Base-by-base conservation (phyloP, 2,329 filamentous ascomycete genomes). In the Berkeleyomyces rouxiae region DNA sequence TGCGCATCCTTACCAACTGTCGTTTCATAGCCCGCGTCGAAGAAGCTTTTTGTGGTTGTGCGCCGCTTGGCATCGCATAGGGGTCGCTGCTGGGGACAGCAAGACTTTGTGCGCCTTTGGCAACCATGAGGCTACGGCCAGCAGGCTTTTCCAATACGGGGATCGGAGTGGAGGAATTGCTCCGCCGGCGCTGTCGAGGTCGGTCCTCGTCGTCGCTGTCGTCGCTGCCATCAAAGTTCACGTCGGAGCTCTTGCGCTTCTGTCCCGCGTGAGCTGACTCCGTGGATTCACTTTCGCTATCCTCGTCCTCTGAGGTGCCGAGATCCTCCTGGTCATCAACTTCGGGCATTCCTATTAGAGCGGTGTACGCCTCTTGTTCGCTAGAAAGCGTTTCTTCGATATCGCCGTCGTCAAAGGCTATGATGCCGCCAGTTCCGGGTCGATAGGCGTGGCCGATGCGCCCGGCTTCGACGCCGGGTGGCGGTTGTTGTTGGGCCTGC, bases 391-490 rank as follows among this genome's bases (percentile, higher is more conserved):
- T 88, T 67, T 92, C 87, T 67, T 92, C 87, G 59, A 99, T 91
- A 71, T 99, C 93, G 1, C 92, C 93, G 70, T 97, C 93, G 70
- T 97, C 93, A 71, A 93, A 95, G 1, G 96, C 90, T 65, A 99
- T 82, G 49, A 99, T 87, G 0, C 93, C 93, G 16, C 92, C 92
- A 69, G 81, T 86, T 39, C 89, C 87, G 4, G 88, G 83, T 66
- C 82, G 85, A 71, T 95, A 96, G 0, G 79, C 76, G 11, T 82
- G 80, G 36, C 82, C 79, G 59, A 97, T 82, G 63, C 83, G 83
- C 1, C 91, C 92, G 53, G 83, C 83, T 23, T 82, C 79, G 2
- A 96, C 83, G 7, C 91, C 90, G 9, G 74, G 70, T 5, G 82
- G 82, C 66, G 79, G 80, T 65, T 80, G 77, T 51, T 61, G 59